phyloP scores from a whole-genome alignment of 441 rosid genomes.

The Euphorbia corollata region DNA sequence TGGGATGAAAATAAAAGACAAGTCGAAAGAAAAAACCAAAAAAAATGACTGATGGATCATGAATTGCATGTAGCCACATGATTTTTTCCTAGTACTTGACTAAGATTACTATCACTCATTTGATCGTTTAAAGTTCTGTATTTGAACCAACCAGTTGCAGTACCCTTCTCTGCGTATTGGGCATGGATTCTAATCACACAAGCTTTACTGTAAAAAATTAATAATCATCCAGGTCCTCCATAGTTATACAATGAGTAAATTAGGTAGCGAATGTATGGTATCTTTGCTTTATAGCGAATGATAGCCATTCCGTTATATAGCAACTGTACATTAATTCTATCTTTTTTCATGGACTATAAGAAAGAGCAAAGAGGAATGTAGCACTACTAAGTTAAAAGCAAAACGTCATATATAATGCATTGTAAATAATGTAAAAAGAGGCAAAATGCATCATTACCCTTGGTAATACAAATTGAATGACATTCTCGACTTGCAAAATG shows the following conservation, averaged over 20 bases:
- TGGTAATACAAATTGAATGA: too few relatives aligned
- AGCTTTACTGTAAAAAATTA: not conserved
- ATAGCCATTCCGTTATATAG: too few relatives aligned
- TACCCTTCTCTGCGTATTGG: not conserved
- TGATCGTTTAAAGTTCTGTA: not conserved
- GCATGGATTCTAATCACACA: not conserved
- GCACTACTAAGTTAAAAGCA: too few relatives aligned
- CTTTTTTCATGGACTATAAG: too few relatives aligned
- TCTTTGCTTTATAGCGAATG: too few relatives aligned
- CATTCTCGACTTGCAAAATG: too few relatives aligned
- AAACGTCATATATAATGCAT: too few relatives aligned
- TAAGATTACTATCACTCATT: not conserved
- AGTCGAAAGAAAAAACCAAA: not conserved
- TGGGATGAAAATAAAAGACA: not conserved
- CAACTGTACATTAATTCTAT: too few relatives aligned
- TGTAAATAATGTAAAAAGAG: too few relatives aligned
- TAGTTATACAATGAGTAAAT: not conserved
- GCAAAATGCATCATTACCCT: too few relatives aligned
- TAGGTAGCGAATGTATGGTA: too few relatives aligned
- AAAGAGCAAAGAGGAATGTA: too few relatives aligned
- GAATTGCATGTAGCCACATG: not conserved
- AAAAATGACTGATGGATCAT: not conserved
- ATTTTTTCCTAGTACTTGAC: not conserved
- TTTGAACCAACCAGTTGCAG: not conserved
- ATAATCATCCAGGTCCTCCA: not conserved